Evolutionary conservation across 164 flowering plant genomes (phyloP).

Genomic region (Magnolia sinica): DNA sequence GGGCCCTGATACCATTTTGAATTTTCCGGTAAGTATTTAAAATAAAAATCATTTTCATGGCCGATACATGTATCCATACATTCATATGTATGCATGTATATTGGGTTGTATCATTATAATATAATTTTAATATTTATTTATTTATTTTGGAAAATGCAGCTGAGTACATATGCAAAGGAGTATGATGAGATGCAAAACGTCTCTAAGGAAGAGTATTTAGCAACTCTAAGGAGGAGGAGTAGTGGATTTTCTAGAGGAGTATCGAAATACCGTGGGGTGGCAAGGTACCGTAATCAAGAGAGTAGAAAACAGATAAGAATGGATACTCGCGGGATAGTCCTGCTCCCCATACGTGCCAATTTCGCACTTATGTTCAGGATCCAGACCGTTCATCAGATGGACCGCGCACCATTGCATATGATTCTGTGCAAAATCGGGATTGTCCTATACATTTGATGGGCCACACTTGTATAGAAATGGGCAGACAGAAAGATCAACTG

Average conservation of each 20-base stretch:
- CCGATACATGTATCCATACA: not conserved
- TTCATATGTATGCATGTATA: not conserved
- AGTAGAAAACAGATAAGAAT: no score
- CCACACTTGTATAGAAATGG: no score
- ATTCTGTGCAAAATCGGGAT: no score
- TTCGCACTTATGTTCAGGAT: not conserved
- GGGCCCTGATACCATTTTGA: conserved; percentile 71
- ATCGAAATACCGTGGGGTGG: conserved; percentile 95
- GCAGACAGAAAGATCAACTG: no score
- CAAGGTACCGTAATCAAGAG: conserved; percentile 42
- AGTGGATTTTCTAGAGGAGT: conserved; percentile 96
- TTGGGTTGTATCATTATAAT: not conserved
- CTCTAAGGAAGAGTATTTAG: conserved; percentile 77
- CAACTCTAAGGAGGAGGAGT: conserved; percentile 62
- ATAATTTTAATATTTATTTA: not conserved
- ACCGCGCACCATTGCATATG: not conserved
- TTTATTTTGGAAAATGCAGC: conserved; percentile 33
- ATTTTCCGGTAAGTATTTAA: conserved; percentile 66
- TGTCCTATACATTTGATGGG: no score
- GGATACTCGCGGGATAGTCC: not conserved
- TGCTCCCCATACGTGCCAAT: not conserved
- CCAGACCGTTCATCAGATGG: not conserved
- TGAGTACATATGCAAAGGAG: conserved; percentile 55
- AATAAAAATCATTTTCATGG: not conserved
- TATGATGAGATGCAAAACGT: conserved; percentile 58